Base-by-base conservation (phyloP, 768 basidiomycete genomes). In the Pulveroboletus sp. region DNA sequence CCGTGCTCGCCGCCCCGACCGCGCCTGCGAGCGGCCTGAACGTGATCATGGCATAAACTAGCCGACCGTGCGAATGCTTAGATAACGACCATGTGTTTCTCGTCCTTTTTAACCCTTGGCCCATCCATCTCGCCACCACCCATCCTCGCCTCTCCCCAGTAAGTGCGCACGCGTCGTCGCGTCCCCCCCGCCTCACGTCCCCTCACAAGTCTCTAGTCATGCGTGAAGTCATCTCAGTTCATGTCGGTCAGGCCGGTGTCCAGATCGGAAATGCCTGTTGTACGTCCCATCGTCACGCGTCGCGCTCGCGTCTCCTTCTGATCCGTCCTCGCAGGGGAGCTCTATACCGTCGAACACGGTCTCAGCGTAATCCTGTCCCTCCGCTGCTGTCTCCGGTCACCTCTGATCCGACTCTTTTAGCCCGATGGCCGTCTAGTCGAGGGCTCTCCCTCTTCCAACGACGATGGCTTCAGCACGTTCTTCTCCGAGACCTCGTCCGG, bases 261-360 rank as follows among this genome's bases (percentile, higher is more conserved):
- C 90, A 93, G 78, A 89, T 93, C 64, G 94, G 95, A 67, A 98
- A 98, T 72, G 95, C 96, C 67, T 99, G 93, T 76, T 96, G 95
- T 92, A 75, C 78, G 90, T 87, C 32, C 45, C 45, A 34, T 27
- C 12, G 40, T 11, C 49, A 53, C 63, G 55, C 61, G 63, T 54
- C 41, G 23, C 27, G 40, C 49, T 30, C 24, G 39, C 5, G 35
- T 51, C 27, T 24, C 6, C 17, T 47, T 26, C 54, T 68, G 17
- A 68, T 53, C 16, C 26, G 34, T 56, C 48, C 61, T 69, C 64
- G 24, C 69, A 93, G 90, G 91, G 95, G 95, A 97, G 74, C 83
- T 98, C 54, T 99, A 99, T 77, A 96, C 93, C 65, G 85, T 96
- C 62, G 96, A 99, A 73, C 96, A 98, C 73, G 94, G 94, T 68